Conservation (phyloP, 192 early-diverging fungal species). For the Oehlia diaphana region DNA sequence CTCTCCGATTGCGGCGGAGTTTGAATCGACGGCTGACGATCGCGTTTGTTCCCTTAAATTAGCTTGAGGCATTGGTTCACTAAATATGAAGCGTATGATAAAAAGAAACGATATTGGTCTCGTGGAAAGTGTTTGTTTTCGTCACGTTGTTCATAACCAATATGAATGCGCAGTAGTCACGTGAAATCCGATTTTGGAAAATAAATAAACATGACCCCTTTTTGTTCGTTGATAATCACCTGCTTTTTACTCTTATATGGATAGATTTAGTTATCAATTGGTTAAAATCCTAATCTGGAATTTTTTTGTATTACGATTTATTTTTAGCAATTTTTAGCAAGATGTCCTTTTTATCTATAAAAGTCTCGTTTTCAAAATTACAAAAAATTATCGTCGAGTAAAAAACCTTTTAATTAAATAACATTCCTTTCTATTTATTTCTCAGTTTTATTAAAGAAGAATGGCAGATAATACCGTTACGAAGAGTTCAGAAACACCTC, state of each 20-base stretch:
- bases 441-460: background rate
- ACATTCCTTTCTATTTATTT: too few relatives aligned
- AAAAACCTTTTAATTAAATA: too few relatives aligned
- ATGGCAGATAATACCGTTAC: background rate
- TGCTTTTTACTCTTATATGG: background rate
- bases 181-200: too few relatives aligned
- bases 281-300: background rate
- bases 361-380: too few relatives aligned
- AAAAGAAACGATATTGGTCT: background rate
- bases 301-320: background rate
- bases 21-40: too few relatives aligned
- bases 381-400: too few relatives aligned
- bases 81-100: background rate
- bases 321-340: background rate
- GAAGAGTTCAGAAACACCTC: background rate
- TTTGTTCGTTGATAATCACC: background rate
- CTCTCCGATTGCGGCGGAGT: too few relatives aligned
- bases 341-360: too few relatives aligned
- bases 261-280: background rate
- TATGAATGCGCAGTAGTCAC: too few relatives aligned
- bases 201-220: background rate
- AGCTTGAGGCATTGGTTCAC: too few relatives aligned
- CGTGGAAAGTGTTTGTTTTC: background rate
- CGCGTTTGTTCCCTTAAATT: too few relatives aligned
- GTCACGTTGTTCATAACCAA: background rate